Conservation (phyloP, 352 stramenopile species). For the Phytophthora pisi region DNA sequence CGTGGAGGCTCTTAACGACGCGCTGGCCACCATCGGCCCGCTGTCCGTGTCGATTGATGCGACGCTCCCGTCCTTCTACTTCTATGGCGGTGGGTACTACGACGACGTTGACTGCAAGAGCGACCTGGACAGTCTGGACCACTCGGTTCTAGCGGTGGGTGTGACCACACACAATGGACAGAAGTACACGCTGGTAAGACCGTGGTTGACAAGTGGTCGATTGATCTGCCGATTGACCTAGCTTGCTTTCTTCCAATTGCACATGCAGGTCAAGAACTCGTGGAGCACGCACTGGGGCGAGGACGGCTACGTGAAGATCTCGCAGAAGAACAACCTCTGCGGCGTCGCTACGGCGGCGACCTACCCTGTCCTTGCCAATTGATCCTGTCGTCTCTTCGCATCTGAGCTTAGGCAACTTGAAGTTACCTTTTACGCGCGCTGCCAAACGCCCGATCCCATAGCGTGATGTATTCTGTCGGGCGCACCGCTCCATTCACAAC, state of each 20-base stretch:
- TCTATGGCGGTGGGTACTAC: constrained; percentile 88
- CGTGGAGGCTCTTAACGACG: constrained; percentile 80
- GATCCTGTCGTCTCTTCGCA: constrained; percentile 10
- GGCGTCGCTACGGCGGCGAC: constrained; percentile 91
- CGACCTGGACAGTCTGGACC: constrained; percentile 91
- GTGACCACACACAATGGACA: constrained; percentile 88
- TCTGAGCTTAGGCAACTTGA: constrained; percentile 14
- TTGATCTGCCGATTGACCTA: background rate
- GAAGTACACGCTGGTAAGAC: constrained; percentile 90
- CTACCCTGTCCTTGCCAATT: constrained; percentile 77
- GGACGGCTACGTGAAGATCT: constrained; percentile 92
- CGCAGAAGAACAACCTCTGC: constrained; percentile 94
- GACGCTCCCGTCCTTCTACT: constrained; percentile 86
- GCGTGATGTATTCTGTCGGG: constrained; percentile 10
- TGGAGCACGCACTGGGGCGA: constrained; percentile 95
- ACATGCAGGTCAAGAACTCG: constrained; percentile 89
- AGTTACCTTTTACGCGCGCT: background rate
- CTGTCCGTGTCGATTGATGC: constrained; percentile 91
- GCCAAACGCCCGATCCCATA: constrained; percentile 9
- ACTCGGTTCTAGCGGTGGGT: constrained; percentile 92
- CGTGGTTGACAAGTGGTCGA: background rate
- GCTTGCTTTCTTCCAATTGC: background rate
- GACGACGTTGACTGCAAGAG: constrained; percentile 90
- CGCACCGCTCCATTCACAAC: constrained; percentile 9
- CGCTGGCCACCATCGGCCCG: constrained; percentile 77